A percentile compares a stretch with the other conserved stretches of the same genome.
These are phyloP conservation scores for Aphanoascus verrucosus DNA, from an alignment of 2,329 filamentous ascomycete species.

Conservation along the genomic window DNA sequence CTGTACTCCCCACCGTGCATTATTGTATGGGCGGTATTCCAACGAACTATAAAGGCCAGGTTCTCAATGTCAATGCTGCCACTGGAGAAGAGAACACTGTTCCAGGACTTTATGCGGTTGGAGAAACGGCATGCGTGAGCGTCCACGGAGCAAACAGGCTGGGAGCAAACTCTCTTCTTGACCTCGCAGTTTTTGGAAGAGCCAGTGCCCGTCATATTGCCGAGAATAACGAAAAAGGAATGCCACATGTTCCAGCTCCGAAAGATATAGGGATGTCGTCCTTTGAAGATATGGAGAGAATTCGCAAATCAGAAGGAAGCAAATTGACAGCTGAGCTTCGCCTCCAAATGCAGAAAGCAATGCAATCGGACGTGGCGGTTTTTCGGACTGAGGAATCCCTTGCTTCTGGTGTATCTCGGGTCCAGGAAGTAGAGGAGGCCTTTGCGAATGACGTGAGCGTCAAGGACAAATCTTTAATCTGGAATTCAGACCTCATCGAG, in stretches of 20 bases:
- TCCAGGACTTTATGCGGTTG: slow-evolving; percentile 76
- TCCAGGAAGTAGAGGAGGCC: slow-evolving; percentile 63
- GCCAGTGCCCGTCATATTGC: slow-evolving; percentile 83
- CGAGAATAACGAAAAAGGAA: slow-evolving; percentile 71
- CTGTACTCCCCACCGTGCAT: slow-evolving; percentile 78
- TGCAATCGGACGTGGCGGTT: slow-evolving; percentile 87
- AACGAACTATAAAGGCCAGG: slow-evolving; percentile 82
- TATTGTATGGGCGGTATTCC: slow-evolving; percentile 96
- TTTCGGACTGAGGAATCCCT: slow-evolving; percentile 82
- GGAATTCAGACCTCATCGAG: slow-evolving; percentile 90
- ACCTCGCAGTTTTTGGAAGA: slow-evolving; percentile 82
- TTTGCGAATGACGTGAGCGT: slow-evolving; percentile 65
- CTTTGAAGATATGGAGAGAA: slow-evolving; percentile 66
- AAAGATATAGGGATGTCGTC: slow-evolving; percentile 71
- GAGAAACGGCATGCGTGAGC: slow-evolving; percentile 82
- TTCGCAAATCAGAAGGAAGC: slow-evolving; percentile 65
- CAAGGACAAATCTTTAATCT: slow-evolving; percentile 94
- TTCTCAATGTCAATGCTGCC: slow-evolving; percentile 63
- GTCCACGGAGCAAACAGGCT: slow-evolving; percentile 88
- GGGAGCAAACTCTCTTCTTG: slow-evolving; percentile 81
- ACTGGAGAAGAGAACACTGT: slow-evolving; percentile 72
- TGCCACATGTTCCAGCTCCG: slow-evolving; percentile 51
- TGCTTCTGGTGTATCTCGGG: slow-evolving; percentile 73
- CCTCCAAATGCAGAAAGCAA: slow-evolving; percentile 80
- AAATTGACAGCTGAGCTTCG: slow-evolving; percentile 75